Conservation (phyloP, 805 yeast genomes). For the Hanseniaspora guilliermondii region DNA sequence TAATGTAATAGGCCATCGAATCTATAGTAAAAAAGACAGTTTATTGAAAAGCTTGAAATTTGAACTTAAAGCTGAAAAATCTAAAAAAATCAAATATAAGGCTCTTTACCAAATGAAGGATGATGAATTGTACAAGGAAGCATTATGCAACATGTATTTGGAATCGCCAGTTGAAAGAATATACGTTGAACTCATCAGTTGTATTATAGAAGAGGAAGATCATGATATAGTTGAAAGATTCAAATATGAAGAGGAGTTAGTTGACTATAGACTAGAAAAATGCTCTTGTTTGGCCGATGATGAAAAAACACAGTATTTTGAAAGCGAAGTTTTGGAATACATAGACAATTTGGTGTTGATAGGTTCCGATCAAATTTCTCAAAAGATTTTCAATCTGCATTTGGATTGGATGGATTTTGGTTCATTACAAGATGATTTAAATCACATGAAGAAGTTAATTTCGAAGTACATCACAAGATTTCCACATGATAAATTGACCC, state of each 20-base stretch:
- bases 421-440: slow-evolving; percentile 38
- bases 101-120: slow-evolving; percentile 33
- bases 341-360: slow-evolving; percentile 64
- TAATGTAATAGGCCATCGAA: slow-evolving; percentile 36
- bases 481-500: slow-evolving; percentile 49
- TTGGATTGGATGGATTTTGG: slow-evolving; percentile 62
- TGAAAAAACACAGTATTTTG: slow-evolving; percentile 30
- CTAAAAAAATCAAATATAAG: slow-evolving; percentile 30
- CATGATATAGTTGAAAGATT: slow-evolving; percentile 48
- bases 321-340: slow-evolving; percentile 37
- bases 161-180: slow-evolving; percentile 41
- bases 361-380: slow-evolving; percentile 36
- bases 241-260: slow-evolving; percentile 43
- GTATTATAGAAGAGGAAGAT: slow-evolving; percentile 28
- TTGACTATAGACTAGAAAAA: slow-evolving; percentile 45
- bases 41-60: slow-evolving; percentile 35
- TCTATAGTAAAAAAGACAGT: slow-evolving; percentile 38
- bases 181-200: slow-evolving; percentile 45
- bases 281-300: slow-evolving; percentile 41
- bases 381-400: slow-evolving; percentile 58
- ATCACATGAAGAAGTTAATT: slow-evolving; percentile 26
- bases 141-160: slow-evolving; percentile 37
- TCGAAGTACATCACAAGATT: slow-evolving; percentile 44
- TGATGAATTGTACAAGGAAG: slow-evolving; percentile 36
- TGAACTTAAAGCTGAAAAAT: slow-evolving; percentile 31